phyloP scores from a whole-genome alignment of 1,139 yeast genomes.

The Pichia sp. region DNA sequence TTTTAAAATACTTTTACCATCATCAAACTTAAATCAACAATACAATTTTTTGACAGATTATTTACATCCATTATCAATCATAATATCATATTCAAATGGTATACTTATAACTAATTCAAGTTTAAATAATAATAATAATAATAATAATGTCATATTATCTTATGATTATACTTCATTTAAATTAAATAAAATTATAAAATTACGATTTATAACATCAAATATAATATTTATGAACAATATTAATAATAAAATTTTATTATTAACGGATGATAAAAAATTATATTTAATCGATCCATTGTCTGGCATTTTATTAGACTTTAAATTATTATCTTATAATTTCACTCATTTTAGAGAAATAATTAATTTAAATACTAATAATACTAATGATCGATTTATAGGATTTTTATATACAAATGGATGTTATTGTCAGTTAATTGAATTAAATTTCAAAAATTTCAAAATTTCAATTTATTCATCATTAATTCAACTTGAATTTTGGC shows the following conservation, averaged over 20 bases:
- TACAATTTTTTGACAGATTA: not conserved
- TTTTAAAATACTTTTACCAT: not conserved
- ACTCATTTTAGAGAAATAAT: slow-evolving; percentile 1
- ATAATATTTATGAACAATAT: slow-evolving; percentile 1
- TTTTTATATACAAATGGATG: slow-evolving; percentile 7
- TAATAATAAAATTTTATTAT: not conserved
- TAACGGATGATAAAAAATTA: not conserved
- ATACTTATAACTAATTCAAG: not conserved
- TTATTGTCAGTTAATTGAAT: slow-evolving; percentile 8
- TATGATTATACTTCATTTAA: not conserved
- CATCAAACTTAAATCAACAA: not conserved
- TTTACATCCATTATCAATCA: not conserved
- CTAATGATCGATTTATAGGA: not conserved
- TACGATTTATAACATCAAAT: not conserved
- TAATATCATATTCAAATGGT: not conserved
- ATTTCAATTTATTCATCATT: slow-evolving; percentile 3
- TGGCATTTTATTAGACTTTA: not conserved
- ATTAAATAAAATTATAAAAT: slow-evolving; percentile 1
- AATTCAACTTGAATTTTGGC: slow-evolving; percentile 21
- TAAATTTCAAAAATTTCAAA: not conserved
- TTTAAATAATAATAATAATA: not conserved
- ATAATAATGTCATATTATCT: not conserved
- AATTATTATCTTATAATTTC: slow-evolving; percentile 4
- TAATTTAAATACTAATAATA: too few relatives aligned
- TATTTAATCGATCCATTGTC: slow-evolving; percentile 5